These are phyloP conservation scores for Debaryomyces sp. DNA, from an alignment of 1,139 yeast species.

Conservation along the genomic window DNA sequence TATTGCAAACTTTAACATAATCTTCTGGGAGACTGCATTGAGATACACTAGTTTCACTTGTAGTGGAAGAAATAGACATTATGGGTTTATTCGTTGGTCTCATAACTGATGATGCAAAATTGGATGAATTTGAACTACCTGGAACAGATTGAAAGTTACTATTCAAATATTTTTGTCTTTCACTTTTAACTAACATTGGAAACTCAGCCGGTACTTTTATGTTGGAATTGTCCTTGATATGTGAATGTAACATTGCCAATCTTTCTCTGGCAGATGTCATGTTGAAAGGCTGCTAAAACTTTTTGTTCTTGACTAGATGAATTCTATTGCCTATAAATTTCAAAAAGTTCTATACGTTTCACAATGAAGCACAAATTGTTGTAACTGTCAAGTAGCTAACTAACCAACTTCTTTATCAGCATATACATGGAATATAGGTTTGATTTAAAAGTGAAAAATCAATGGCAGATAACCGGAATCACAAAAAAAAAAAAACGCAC, in stretches of 20 bases:
- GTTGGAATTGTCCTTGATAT: slow-evolving; percentile 14
- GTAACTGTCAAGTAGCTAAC: not conserved
- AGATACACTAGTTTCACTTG: not conserved
- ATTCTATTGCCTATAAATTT: not conserved
- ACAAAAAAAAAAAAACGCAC: slow-evolving; percentile 1
- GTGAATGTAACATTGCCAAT: slow-evolving; percentile 23
- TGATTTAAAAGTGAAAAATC: not conserved
- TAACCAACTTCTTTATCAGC: not conserved
- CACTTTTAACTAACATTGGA: slow-evolving; percentile 19
- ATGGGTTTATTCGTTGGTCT: not conserved
- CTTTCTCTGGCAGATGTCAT: slow-evolving; percentile 15
- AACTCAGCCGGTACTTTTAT: slow-evolving; percentile 18
- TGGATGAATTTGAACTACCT: not conserved
- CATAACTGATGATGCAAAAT: slow-evolving; percentile 1
- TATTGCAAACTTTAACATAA: not conserved
- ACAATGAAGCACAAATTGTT: not conserved
- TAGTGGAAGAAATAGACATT: not conserved
- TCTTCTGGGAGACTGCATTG: not conserved
- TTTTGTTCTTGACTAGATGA: not conserved
- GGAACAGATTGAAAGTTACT: slow-evolving; percentile 1
- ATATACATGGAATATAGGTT: not conserved
- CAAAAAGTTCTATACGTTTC: not conserved
- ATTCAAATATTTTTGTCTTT: slow-evolving; percentile 16
- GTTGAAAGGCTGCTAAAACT: slow-evolving; percentile 6
- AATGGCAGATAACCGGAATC: not conserved